Evolutionary conservation across 805 yeast genomes (phyloP).

Genomic region (Sugiyamaella qingdaonensis): DNA sequence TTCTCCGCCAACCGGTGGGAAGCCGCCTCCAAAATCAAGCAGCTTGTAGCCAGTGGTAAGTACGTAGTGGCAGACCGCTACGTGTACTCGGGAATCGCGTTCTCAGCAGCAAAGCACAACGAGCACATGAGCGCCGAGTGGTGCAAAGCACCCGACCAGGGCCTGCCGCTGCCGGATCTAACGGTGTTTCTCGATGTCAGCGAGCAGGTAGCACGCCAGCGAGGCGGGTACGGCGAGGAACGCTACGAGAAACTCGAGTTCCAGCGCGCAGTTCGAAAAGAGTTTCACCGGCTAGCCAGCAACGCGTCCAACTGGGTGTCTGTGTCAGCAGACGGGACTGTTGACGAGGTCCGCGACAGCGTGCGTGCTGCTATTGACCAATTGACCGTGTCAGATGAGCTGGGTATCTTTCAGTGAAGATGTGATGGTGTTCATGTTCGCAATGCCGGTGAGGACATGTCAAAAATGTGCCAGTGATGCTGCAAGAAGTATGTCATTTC

Average conservation of each 20-base stretch:
- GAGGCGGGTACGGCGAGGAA: constrained; percentile 93
- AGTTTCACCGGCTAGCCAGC: constrained; percentile 44
- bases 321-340: constrained; percentile 57
- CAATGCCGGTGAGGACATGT: too few species aligned
- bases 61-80: constrained; percentile 78
- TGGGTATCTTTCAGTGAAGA: too few species aligned
- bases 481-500: too few species aligned
- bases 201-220: constrained; percentile 39
- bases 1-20: constrained; percentile 98
- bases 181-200: constrained; percentile 69
- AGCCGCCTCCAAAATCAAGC: constrained; percentile 44
- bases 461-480: too few species aligned
- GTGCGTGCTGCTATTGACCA: not conserved
- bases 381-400: too few species aligned
- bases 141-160: constrained; percentile 79
- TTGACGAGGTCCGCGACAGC: constrained; percentile 46
- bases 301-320: constrained; percentile 37
- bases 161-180: constrained; percentile 82
- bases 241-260: constrained; percentile 75
- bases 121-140: constrained; percentile 59
- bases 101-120: constrained; percentile 68
- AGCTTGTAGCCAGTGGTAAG: constrained; percentile 47
- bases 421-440: too few species aligned
- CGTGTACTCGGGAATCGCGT: constrained; percentile 89
- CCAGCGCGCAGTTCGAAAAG: constrained; percentile 63